Conservation (phyloP, 768 basidiomycete species). For the Phanerochaete sordida region DNA sequence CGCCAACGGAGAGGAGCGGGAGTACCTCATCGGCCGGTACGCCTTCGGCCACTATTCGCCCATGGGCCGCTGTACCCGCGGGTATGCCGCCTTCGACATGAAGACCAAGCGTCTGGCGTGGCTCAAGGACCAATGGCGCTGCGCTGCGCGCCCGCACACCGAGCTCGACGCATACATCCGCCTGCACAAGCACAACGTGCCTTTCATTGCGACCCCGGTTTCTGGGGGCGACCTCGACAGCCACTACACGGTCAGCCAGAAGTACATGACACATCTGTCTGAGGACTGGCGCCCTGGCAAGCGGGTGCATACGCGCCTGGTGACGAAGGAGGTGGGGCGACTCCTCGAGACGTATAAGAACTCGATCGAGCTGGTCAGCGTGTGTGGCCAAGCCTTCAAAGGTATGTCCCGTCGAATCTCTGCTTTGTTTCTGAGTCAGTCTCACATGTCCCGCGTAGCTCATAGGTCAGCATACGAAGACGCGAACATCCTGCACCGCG, state of each 20-base stretch:
- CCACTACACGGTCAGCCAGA: background rate
- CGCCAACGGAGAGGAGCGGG: background rate
- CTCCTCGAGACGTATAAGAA: conserved; percentile 1
- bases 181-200: background rate
- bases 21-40: conserved; percentile 8
- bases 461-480: background rate
- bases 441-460: background rate
- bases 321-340: background rate
- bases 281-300: background rate
- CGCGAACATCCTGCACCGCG: conserved; percentile 4
- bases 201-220: conserved; percentile 1
- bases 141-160: background rate
- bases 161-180: conserved; percentile 8
- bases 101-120: background rate
- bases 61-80: conserved; percentile 3
- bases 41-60: background rate
- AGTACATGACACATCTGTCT: background rate
- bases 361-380: background rate
- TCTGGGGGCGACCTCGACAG: conserved; percentile 10
- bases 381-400: background rate
- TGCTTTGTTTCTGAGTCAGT: background rate
- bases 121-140: conserved; percentile 15
- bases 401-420: no score
- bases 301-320: conserved; percentile 9
- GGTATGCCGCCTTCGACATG: conserved; percentile 6